Conservation (phyloP, 306 rosid genomes). For the Casuarina cunninghamiana region DNA sequence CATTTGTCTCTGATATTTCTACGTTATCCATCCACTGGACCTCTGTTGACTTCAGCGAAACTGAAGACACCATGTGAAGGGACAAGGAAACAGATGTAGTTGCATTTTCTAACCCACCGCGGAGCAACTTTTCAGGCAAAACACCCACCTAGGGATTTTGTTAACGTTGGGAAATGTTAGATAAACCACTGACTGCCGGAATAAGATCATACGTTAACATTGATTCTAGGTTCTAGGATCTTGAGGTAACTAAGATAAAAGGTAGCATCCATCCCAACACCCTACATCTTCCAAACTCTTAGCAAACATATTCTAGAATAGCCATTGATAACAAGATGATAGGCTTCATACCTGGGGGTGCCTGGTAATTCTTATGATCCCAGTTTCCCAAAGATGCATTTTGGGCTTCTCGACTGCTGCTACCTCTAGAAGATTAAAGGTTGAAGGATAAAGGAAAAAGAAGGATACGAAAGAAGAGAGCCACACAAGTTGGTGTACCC, state of each 20-base stretch:
- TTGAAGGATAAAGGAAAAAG: constrained; percentile 85
- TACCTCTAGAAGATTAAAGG: constrained; percentile 90
- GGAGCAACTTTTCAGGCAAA: neutral
- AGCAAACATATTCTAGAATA: neutral
- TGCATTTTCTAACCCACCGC: neutral
- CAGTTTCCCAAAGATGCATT: constrained; percentile 97
- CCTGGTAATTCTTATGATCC: constrained; percentile 91
- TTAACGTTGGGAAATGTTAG: neutral
- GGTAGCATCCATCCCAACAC: constrained; percentile 19
- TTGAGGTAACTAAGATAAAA: neutral
- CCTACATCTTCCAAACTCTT: neutral
- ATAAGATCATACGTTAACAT: neutral
- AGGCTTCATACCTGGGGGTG: constrained; percentile 80
- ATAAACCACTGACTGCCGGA: neutral
- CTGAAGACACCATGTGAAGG: neutral
- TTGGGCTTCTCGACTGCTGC: constrained; percentile 99
- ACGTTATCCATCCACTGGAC: neutral
- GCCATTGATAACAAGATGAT: constrained; percentile 1
- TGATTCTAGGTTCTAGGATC: neutral
- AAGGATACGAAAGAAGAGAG: constrained; percentile 79
- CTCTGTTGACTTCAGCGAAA: neutral
- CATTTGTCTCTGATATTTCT: neutral
- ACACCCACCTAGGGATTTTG: neutral
- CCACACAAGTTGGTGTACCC: constrained; percentile 82
- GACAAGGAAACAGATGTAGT: neutral